These are phyloP conservation scores for Bocquillonia castaneifolia DNA, from an alignment of 441 rosid genomes.

Conservation along the genomic window DNA sequence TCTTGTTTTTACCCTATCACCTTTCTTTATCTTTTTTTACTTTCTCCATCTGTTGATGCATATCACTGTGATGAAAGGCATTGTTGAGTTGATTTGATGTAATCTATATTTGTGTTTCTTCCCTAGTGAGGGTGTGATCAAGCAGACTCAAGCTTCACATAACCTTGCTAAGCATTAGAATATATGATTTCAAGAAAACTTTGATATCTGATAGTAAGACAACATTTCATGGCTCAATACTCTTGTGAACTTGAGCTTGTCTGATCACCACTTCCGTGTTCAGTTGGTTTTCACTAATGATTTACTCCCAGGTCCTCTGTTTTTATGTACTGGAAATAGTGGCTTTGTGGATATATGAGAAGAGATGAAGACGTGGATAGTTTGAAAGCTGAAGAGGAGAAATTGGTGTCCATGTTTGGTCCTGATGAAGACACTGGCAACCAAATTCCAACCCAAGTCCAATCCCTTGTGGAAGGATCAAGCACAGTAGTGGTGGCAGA, in stretches of 20 bases:
- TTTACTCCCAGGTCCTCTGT: constrained; percentile 70
- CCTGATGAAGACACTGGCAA: constrained; percentile 52
- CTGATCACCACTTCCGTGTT: constrained; percentile 34
- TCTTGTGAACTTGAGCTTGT: constrained; percentile 26
- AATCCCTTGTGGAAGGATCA: constrained; percentile 70
- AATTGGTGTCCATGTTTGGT: constrained; percentile 38
- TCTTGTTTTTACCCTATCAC: no score
- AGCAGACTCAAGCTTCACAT: constrained; percentile 8
- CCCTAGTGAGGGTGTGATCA: constrained; percentile 15
- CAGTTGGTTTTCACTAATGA: constrained; percentile 67
- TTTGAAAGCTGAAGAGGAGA: constrained; percentile 42
- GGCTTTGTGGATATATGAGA: constrained; percentile 57
- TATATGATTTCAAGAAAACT: neutral
- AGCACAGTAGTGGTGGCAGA: constrained; percentile 54
- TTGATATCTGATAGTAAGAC: neutral
- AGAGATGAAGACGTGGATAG: constrained; percentile 39
- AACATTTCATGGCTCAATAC: neutral
- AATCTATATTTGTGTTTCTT: constrained; percentile 1
- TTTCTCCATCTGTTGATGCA: neutral
- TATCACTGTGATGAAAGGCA: neutral
- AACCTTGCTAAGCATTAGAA: constrained; percentile 10
- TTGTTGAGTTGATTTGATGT: constrained; percentile 6
- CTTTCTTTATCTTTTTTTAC: no score
- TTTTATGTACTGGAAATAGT: constrained; percentile 72
- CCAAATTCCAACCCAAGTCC: constrained; percentile 64